Base-by-base conservation (phyloP, 352 stramenopile genomes). In the Achlya hypogyna region DNA sequence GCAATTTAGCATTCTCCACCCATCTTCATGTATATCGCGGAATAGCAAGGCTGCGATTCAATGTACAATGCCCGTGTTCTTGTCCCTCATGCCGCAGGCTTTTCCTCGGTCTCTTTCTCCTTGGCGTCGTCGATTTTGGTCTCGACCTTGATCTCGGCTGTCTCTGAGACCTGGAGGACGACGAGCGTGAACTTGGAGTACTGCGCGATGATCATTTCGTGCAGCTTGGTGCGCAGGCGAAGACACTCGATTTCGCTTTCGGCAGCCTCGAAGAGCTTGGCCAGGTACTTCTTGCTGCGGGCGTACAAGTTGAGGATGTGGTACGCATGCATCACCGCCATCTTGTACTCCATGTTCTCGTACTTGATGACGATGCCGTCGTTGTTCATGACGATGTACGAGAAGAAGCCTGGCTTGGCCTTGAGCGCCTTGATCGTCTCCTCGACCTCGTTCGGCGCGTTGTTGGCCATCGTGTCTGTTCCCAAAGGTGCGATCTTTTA, bases 341-440 rank as follows among this genome's bases (percentile, higher is more conserved):
- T 84, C 63, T 93, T 86, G 77, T 97, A 96, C 69, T 91, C 77
- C 69, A 96, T 80, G 72, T 97, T 91, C 71, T 96, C 87, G 76
- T 91, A 94, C 75, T 95, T 92, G 77, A 97, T 89, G 16, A 97
- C 86, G 66, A 97, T 96, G 62, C 89, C 89, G 69, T 97, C 89
- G 69, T 97, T 97, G 80, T 92, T 97, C 81, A 96, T 94, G 70
- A 97, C 78, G 42, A 97, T 78, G 72, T 96, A 97, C 52, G 82
- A 82, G 62, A 79, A 79, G 71, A 97, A 96, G 54, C 88, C 90
- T 20, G 82, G 72, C 74, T 95, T 96, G 72, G 75, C 87, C 76
- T 97, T 97, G 71, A 97, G 81, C 69, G 94, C 84, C 74, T 96
- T 95, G 70, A 96, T 90, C 56, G 87, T 83, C 72, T 97, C 89